Conservation (phyloP, 495 filamentous ascomycete genomes). For the Aspergillus ellipticus region DNA sequence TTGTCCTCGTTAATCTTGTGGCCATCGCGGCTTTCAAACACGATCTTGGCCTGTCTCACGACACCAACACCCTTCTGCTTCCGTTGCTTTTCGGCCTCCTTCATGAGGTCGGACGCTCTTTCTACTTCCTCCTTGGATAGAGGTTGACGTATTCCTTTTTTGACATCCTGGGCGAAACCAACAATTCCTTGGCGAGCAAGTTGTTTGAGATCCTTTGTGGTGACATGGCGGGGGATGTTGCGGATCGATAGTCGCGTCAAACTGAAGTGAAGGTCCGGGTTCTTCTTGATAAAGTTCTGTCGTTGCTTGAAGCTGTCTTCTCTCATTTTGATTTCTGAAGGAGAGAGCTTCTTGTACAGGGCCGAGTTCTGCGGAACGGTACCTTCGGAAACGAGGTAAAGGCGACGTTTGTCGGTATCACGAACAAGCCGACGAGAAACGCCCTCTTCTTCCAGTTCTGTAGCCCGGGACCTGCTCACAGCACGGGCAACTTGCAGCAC, state of each 20-base stretch:
- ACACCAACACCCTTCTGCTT: conserved; percentile 85
- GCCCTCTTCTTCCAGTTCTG: conserved; percentile 66
- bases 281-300: conserved; percentile 81
- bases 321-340: conserved; percentile 79
- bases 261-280: conserved; percentile 84
- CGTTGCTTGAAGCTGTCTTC: conserved; percentile 86
- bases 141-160: conserved; percentile 61
- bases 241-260: conserved; percentile 91
- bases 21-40: conserved; percentile 82
- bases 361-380: conserved; percentile 67
- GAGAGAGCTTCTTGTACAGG: conserved; percentile 69
- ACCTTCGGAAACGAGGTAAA: conserved; percentile 87
- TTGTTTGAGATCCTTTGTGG: conserved; percentile 84
- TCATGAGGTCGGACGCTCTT: conserved; percentile 75
- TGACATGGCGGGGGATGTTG: conserved; percentile 82
- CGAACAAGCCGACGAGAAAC: conserved; percentile 59
- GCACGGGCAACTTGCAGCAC: conserved; percentile 80
- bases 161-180: conserved; percentile 89
- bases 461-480: conserved; percentile 74
- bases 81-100: conserved; percentile 67
- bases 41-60: conserved; percentile 91
- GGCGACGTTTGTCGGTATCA: conserved; percentile 84
- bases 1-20: conserved; percentile 70
- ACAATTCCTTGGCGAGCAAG: conserved; percentile 87
- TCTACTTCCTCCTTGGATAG: conserved; percentile 83